Conservation (phyloP, 2,329 filamentous ascomycete species). For the Exserohilum rostratum region DNA sequence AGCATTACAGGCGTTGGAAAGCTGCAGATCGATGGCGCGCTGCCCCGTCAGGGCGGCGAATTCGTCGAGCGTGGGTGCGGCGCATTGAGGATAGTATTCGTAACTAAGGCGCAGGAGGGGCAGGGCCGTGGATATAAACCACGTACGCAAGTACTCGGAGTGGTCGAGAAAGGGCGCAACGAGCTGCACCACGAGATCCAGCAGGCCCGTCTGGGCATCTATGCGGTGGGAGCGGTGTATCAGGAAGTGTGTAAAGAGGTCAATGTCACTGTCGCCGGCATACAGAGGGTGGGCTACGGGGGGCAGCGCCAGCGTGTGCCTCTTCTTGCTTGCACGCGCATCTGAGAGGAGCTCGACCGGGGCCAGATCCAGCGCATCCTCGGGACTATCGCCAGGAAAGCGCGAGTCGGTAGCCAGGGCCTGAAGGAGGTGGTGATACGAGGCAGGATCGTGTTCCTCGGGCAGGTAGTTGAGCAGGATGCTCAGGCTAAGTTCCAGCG, state of each 20-base stretch:
- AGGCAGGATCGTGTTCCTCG: conserved; percentile 68
- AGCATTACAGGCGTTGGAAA: conserved; percentile 48
- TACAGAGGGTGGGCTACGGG: conserved; percentile 61
- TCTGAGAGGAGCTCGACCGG: conserved; percentile 65
- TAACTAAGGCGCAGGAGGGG: conserved; percentile 72
- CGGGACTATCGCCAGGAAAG: conserved; percentile 46
- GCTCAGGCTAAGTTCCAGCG: conserved; percentile 69
- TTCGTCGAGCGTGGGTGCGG: conserved; percentile 62
- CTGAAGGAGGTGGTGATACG: conserved; percentile 67
- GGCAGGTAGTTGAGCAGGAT: conserved; percentile 80
- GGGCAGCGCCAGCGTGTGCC: conserved; percentile 67
- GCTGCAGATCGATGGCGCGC: conserved; percentile 65
- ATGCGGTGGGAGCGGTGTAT: conserved; percentile 71
- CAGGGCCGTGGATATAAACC: conserved; percentile 72
- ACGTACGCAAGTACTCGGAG: conserved; percentile 66
- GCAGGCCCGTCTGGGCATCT: conserved; percentile 73
- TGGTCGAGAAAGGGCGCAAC: conserved; percentile 71
- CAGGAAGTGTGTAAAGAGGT: conserved; percentile 68
- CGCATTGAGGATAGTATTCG: conserved; percentile 68
- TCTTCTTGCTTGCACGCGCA: conserved; percentile 67
- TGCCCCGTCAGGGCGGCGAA: conserved; percentile 68
- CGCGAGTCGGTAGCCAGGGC: conserved; percentile 61
- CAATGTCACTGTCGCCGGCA: conserved; percentile 56
- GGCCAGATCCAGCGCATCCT: conserved; percentile 58
- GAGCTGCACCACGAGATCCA: conserved; percentile 70